phyloP scores from a whole-genome alignment of 139 green algal genomes.

The Pseudopediastrum boryanum region DNA sequence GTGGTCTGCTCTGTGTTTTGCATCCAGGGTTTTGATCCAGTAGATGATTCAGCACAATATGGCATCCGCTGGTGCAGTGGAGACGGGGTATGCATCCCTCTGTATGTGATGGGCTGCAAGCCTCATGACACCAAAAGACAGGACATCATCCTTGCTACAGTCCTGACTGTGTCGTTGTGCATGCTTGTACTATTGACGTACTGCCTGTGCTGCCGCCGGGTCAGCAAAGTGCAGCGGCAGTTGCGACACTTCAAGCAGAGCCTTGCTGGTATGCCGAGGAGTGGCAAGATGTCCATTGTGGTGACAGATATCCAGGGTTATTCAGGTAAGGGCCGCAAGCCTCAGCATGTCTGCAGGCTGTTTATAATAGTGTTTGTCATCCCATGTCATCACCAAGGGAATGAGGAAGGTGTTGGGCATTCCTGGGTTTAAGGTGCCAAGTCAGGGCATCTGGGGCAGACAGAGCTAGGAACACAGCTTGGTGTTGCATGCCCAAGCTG shows the following conservation, averaged over 20 bases:
- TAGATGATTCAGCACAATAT: background rate
- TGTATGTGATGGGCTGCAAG: too few species aligned
- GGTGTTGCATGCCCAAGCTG: too few species aligned
- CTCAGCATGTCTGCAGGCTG: background rate
- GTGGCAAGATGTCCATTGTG: slow-evolving; percentile 52
- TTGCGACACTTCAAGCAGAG: slow-evolving; percentile 40
- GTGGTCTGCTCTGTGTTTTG: background rate
- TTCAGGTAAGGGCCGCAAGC: slow-evolving; percentile 38
- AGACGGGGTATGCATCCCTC: too few species aligned
- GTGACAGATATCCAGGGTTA: slow-evolving; percentile 66
- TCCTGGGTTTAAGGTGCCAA: too few species aligned
- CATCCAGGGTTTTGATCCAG: background rate
- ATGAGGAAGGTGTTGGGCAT: too few species aligned
- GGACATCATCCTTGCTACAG: background rate
- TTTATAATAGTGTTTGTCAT: background rate
- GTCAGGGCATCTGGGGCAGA: too few species aligned
- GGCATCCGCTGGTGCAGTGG: too few species aligned
- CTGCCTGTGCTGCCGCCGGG: slow-evolving; percentile 22
- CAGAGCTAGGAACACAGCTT: too few species aligned
- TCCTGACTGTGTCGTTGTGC: background rate
- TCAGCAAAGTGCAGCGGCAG: slow-evolving; percentile 8
- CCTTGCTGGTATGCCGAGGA: slow-evolving; percentile 47
- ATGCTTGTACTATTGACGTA: background rate
- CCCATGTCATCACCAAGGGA: too few species aligned
- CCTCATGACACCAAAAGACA: background rate